These are phyloP conservation scores for Colletotrichum sp. DNA, from an alignment of 2,329 filamentous ascomycete species.

Conservation along the genomic window DNA sequence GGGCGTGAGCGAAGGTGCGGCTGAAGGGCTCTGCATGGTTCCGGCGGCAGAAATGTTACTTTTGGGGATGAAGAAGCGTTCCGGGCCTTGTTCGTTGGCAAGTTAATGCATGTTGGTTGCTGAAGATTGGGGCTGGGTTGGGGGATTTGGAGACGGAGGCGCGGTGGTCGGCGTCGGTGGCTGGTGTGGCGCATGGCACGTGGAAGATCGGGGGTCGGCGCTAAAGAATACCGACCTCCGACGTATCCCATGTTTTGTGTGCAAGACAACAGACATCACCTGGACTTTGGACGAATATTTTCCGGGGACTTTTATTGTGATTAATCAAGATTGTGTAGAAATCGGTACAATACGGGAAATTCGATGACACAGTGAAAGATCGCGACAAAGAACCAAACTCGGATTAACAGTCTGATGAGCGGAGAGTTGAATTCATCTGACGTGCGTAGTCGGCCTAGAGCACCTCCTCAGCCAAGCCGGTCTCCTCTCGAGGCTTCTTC, in stretches of 20 bases:
- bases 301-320: not conserved
- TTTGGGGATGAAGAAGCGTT: not conserved
- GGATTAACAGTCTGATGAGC: not conserved
- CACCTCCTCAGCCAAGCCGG: too few species aligned
- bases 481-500: too few species aligned
- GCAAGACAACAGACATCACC: fast-evolving
- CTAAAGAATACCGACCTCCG: not conserved
- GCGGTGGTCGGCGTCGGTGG: not conserved
- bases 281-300: not conserved
- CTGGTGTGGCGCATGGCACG: not conserved
- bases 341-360: fast-evolving
- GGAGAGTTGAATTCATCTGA: not conserved
- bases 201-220: not conserved
- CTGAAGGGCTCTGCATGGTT: not conserved
- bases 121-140: not conserved
- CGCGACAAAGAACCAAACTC: too few species aligned
- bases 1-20: not conserved
- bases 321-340: not conserved
- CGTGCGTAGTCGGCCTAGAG: too few species aligned
- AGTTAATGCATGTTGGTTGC: not conserved
- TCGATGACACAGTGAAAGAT: fast-evolving
- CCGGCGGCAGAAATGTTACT: not conserved
- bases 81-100: not conserved
- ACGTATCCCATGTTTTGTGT: not conserved
- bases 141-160: not conserved